Evolutionary conservation across 805 yeast species (phyloP), one percentile per base, ranked within the genome.

Genomic region (Metschnikowia colocasiae): DNA sequence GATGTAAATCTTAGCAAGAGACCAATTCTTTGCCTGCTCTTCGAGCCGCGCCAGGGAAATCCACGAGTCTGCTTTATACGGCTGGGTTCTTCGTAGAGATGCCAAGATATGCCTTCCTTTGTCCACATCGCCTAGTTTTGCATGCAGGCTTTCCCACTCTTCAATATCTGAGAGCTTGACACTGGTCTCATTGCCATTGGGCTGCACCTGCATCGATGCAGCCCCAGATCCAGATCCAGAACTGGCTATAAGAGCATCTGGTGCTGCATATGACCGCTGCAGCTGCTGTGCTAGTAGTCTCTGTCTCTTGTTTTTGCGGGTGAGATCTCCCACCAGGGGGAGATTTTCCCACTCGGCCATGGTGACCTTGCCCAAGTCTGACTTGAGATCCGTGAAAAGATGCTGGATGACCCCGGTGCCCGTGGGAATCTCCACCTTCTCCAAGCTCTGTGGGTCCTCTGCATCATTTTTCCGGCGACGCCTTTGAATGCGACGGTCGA

Each of bases 251-350:
- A 88, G 63, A 1, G 80, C 60, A 61, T 92, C 97, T 0, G 96
- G 94, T 2, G 86, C 87, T 8, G 96, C 89, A 61, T 89, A 92
- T 35, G 78, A 80, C 50, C 96, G 69, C 52, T 83, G 82, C 48
- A 79, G 79, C 55, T 71, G 75, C 58, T 83, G 85, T 40, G 79
- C 77, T 45, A 81, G 73, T 37, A 81, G 63, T 45, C 96, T 69
- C 41, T 77, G 69, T 47, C 98, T 68, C 55, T 90, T 88, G 64
- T 89, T 89, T 48, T 80, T 73, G 58, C 82, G 76, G 0, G 99
- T 94, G 58, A 87, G 70, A 63, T 92, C 98, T 1, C 89, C 86
- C 1, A 88, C 94, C 52, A 89, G 96, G 0, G 98, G 98, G 3
- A 92, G 59, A 50, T 71, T 75, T 4, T 77, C 74, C 99, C 99